Percentiles rank a stretch among this genome's conserved stretches.
Conservation (phyloP, 306 rosid genomes). For the Gynostemma pentaphyllum region DNA sequence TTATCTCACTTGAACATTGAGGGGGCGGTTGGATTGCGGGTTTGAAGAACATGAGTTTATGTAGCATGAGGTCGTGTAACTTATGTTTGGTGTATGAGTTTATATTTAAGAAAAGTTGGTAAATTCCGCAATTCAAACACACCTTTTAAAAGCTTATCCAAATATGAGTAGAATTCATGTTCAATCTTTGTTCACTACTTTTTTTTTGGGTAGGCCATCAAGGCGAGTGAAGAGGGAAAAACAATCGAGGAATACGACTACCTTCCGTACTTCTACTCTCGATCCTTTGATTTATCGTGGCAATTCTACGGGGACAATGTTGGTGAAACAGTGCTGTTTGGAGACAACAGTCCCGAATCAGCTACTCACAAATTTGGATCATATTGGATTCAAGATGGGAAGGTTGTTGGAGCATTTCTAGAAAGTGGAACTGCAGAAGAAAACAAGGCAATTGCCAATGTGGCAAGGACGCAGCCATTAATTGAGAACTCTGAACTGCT, state of each 20-base stretch:
- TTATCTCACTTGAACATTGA: not conserved
- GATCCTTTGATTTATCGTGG: slow-evolving; percentile 82
- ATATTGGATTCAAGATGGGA: slow-evolving; percentile 90
- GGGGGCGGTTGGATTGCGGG: too few species aligned
- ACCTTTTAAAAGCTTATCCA: too few species aligned
- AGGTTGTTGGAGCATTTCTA: slow-evolving; percentile 67
- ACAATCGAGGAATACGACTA: slow-evolving; percentile 74
- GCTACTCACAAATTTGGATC: slow-evolving; percentile 69
- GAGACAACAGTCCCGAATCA: slow-evolving; percentile 60
- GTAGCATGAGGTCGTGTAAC: too few species aligned
- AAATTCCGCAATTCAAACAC: too few species aligned
- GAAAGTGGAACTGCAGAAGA: slow-evolving; percentile 83
- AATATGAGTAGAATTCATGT: too few species aligned
- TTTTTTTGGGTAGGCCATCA: slow-evolving; percentile 53
- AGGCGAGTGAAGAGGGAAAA: slow-evolving; percentile 63
- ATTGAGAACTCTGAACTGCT: slow-evolving; percentile 46
- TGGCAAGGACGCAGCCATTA: slow-evolving; percentile 64
- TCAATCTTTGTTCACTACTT: not conserved
- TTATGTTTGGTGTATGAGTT: too few species aligned
- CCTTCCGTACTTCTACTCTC: slow-evolving; percentile 93
- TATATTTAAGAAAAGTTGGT: too few species aligned
- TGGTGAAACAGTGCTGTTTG: slow-evolving; percentile 76
- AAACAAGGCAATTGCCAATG: slow-evolving; percentile 82
- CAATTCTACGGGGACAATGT: slow-evolving; percentile 94
- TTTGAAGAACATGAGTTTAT: too few species aligned